A percentile compares a stretch with the other conserved stretches of the same genome.
Evolutionary conservation across 805 yeast species (phyloP).

Genomic region (Cyberlindnera bimundalis): DNA sequence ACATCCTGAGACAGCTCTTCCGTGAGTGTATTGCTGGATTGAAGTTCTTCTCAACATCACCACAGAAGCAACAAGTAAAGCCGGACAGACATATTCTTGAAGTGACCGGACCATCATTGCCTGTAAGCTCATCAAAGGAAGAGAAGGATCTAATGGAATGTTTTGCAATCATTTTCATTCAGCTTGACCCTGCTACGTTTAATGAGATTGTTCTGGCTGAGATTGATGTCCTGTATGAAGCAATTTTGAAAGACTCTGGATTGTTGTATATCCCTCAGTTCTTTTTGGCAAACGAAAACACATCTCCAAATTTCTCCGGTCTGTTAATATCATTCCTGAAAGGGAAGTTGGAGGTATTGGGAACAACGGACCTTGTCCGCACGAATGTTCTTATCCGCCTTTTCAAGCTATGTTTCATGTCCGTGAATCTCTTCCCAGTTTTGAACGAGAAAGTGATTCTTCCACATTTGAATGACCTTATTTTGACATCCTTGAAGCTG

Average conservation of each 20-base stretch:
- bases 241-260: constrained; percentile 80
- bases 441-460: constrained; percentile 83
- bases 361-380: constrained; percentile 71
- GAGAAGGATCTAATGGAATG: constrained; percentile 95
- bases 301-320: constrained; percentile 89
- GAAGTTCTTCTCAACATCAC: constrained; percentile 59
- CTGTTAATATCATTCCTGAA: constrained; percentile 73
- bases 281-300: constrained; percentile 89
- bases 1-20: constrained; percentile 70
- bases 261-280: constrained; percentile 89
- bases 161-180: constrained; percentile 88
- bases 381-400: constrained; percentile 80
- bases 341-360: constrained; percentile 70
- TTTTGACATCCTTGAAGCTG: constrained; percentile 70
- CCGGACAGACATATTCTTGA: constrained; percentile 24
- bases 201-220: constrained; percentile 86
- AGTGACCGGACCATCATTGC: constrained; percentile 75
- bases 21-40: constrained; percentile 83
- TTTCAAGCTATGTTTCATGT: constrained; percentile 92
- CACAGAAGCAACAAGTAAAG: constrained; percentile 25
- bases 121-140: constrained; percentile 85
- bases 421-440: constrained; percentile 85
- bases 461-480: constrained; percentile 83
- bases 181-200: constrained; percentile 92
- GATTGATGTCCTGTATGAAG: constrained; percentile 69